These are phyloP conservation scores for Chalaropsis ovoidea DNA, from an alignment of 2,329 filamentous ascomycete genomes.

Conservation along the genomic window DNA sequence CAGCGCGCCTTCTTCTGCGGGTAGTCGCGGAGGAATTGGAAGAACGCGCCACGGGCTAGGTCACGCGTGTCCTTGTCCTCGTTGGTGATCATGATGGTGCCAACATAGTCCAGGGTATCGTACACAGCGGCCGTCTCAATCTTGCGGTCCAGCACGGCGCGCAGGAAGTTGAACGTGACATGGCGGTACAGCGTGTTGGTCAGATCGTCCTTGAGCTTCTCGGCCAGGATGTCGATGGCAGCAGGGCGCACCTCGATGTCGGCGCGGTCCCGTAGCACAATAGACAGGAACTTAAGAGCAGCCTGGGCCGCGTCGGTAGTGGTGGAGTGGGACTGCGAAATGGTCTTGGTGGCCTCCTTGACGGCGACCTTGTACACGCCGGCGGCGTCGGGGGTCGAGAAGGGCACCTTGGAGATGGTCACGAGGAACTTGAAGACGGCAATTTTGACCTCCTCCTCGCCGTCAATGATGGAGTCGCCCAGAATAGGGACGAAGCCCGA, in stretches of 20 bases:
- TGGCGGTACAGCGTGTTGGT: conserved; percentile 89
- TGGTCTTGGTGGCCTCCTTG: conserved; percentile 70
- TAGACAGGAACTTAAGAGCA: conserved; percentile 76
- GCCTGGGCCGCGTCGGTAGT: conserved; percentile 78
- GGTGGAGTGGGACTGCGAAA: conserved; percentile 67
- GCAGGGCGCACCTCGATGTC: conserved; percentile 68
- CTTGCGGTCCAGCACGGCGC: conserved; percentile 74
- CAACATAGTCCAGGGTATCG: conserved; percentile 80
- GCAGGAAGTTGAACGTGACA: conserved; percentile 87
- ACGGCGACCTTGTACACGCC: conserved; percentile 65
- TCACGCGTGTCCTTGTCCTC: conserved; percentile 82
- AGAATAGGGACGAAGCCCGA: conserved; percentile 79
- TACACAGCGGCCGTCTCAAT: conserved; percentile 82
- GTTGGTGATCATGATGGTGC: conserved; percentile 90
- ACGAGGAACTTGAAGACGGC: conserved; percentile 77
- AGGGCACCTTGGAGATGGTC: conserved; percentile 73
- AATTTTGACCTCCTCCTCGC: conserved; percentile 86
- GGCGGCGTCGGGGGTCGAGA: conserved; percentile 57
- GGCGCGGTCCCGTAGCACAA: conserved; percentile 70
- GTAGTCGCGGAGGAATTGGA: conserved; percentile 90
- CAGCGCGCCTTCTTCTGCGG: conserved; percentile 84
- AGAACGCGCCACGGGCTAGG: conserved; percentile 76
- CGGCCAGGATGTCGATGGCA: conserved; percentile 71
- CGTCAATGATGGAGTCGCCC: conserved; percentile 72
- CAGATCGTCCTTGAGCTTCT: conserved; percentile 73